Base-by-base conservation (phyloP, 768 basidiomycete species). In the Pleurotus tuber-regium region DNA sequence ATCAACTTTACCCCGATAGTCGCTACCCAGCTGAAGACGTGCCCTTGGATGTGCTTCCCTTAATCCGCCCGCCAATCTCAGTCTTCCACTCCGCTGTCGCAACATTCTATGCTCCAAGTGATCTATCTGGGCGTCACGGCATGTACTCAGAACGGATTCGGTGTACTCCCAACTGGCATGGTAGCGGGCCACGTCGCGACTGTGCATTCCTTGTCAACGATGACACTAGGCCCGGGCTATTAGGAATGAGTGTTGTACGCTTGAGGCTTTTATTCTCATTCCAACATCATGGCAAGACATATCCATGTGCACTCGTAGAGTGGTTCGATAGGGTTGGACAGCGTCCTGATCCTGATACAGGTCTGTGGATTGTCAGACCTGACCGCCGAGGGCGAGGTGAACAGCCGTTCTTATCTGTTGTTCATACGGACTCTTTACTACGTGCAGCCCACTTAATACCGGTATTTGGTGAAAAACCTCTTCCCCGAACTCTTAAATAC, bases 61-160 rank as follows among this genome's bases (percentile, higher is more conserved):
- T n/a, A 12, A 40, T 40, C 11, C 21, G 21, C 18, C 21, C 38
- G 9, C 8, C 8, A 12, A 43, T 43, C 24, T 53, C 24, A 41
- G 38, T 57, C 2, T 58, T 51, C 43, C 53, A 52, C 30, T 61
- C 59, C 10, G 59, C 59, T 10, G 50, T 50, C 1, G 55, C 55
- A 11, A 55, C 53, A 0, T 65, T 60, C 57, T 63, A 62, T 47
- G 64, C 66, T 4, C 66, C 67, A 0, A 68, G 65, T 48, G 60
- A 69, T 19, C 23, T 58, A n/a, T 59, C 51, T 18, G 63, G 68
- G 2, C 31, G 53, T 5, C 57, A 59, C 11, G 64, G 66, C 0
- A 68, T 68, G 67, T 58, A 59, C n/a, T 52, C 50, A 4, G 65
- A 68, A 49, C 50, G 51, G 7, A 68, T 67, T 10, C 56, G 60